Evolutionary conservation across 805 yeast genomes (phyloP), one percentile per base, ranked within the genome.

Genomic region (Candida boleticola): DNA sequence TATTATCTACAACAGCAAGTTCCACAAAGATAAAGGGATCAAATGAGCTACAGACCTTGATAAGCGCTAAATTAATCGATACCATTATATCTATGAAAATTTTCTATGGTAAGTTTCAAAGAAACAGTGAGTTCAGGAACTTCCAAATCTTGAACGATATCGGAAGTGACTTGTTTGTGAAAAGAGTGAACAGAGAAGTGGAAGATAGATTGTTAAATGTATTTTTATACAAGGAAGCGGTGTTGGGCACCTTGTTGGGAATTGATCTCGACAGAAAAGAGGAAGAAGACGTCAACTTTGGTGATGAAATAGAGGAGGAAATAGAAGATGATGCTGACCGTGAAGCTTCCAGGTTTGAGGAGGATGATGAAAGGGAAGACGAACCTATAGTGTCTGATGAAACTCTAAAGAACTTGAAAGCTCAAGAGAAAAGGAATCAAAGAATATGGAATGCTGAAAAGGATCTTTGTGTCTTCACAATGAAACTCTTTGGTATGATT

Each of bases 211-310:
- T 80, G 11, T 40, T 72, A 43, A 55, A 64, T n/a, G 52, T 73
- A 3, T 82, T 74, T 46, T 62, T 80, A 45, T 54, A 67, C 18
- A 68, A 73, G 44, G 89, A 82, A 49, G 64, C 73, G 5, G 62
- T 64, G 18, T 49, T 68, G 10, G 79, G 80, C 0, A 61, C 55
- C 34, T 29, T 58, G 1, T 36, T 61, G n/a, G 52, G 58, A 0
- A 52, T 66, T 2, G 64, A 70, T 10, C 54, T 81, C 40, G 83
- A 78, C 33, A 67, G 84, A 50, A 65, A 63, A 18, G 81, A 71
- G 26, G 65, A 69, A 17, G 86, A 82, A 52, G 81, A 64, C 46
- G 78, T 73, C 14, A 65, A 70, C 40, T 62, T 56, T 30, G 66
- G 57, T 6, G 68, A 63, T 17, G 45, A 48, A 18, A 42, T 40